phyloP scores from a whole-genome alignment of 805 yeast species.

The Suhomyces faveliae region DNA sequence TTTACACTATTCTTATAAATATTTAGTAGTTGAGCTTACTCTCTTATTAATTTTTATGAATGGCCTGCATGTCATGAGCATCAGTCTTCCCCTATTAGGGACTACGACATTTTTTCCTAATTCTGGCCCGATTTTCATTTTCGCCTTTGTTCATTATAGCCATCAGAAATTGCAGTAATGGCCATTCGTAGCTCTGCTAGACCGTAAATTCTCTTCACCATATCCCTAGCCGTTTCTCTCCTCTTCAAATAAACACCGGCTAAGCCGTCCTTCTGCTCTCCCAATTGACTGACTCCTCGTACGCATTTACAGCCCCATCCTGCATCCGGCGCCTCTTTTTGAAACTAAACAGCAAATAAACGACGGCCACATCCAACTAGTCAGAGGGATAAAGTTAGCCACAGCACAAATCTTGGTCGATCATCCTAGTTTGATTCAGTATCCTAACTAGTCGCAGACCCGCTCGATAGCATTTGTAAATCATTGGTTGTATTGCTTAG shows the following conservation, averaged over 20 bases:
- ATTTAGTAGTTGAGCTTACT: background rate
- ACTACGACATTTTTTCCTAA: background rate
- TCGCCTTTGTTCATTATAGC: too few species aligned
- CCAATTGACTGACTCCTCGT: background rate
- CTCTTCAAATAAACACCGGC: background rate
- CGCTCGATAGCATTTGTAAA: background rate
- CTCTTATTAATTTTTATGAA: background rate
- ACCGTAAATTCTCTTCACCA: background rate
- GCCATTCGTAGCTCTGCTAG: background rate
- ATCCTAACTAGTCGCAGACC: background rate
- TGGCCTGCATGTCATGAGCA: background rate
- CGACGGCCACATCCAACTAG: background rate
- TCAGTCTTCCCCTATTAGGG: background rate
- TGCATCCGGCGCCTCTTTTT: background rate
- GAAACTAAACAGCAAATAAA: slow-evolving; percentile 1
- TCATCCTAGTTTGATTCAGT: background rate
- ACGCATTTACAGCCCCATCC: slow-evolving; percentile 1
- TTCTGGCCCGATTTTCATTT: background rate
- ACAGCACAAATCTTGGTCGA: background rate
- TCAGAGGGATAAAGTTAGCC: background rate
- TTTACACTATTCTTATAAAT: background rate
- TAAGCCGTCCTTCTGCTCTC: background rate
- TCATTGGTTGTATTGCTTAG: background rate
- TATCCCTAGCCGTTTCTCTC: background rate
- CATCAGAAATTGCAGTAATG: too few species aligned